Conservation (phyloP, 306 rosid genomes). For the Glycine tomentella region DNA sequence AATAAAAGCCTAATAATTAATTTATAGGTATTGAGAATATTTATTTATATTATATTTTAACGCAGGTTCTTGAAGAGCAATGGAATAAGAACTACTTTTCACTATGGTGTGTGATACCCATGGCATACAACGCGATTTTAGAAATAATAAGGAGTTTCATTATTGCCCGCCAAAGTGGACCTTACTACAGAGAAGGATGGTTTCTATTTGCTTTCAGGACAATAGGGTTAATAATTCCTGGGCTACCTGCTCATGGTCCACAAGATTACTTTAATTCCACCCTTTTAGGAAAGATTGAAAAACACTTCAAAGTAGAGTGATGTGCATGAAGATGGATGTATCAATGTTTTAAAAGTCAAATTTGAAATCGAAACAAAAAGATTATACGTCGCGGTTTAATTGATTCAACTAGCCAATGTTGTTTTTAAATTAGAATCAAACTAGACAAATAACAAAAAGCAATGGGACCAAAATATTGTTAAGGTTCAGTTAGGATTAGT, state of each 20-base stretch:
- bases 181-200: conserved; percentile 55
- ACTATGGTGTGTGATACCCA: conserved; percentile 36
- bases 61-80: conserved; percentile 58
- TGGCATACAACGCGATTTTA: conserved; percentile 46
- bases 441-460: background rate
- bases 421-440: background rate
- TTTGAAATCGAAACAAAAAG: too few species aligned
- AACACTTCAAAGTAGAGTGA: conserved; percentile 22
- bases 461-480: background rate
- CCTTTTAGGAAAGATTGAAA: conserved; percentile 49
- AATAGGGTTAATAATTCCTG: conserved; percentile 55
- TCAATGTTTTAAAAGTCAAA: background rate
- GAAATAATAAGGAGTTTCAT: conserved; percentile 66
- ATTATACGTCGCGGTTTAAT: background rate
- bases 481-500: background rate
- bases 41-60: background rate
- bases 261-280: conserved; percentile 70
- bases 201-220: conserved; percentile 50
- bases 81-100: conserved; percentile 64
- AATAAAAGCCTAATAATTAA: too few species aligned
- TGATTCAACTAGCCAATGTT: background rate
- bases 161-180: conserved; percentile 44
- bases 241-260: conserved; percentile 57
- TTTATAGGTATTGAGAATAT: too few species aligned
- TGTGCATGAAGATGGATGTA: background rate